Evolutionary conservation across 495 filamentous ascomycete species (phyloP), one percentile per base, ranked within the genome.

Genomic region (Penicillium tannophilum): DNA sequence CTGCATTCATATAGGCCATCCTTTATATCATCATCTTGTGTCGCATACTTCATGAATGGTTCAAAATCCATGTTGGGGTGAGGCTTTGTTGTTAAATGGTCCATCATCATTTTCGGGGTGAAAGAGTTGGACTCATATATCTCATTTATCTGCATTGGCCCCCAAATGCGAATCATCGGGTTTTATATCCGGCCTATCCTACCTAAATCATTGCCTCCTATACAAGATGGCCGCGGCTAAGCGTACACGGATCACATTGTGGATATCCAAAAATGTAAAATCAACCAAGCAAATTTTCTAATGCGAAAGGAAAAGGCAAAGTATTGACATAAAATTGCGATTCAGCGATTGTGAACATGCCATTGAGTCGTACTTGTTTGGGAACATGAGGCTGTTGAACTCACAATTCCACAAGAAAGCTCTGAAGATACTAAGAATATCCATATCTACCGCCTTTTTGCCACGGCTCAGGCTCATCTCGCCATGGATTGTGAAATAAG

Each of bases 401-500:
- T 49, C 26, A 49, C 24, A 49, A 17, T 23, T 42, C 36, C 2
- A 44, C 52, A 11, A 54, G 23, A 26, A 42, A 36, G 6, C 52
- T 36, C 3, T 12, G 20, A 14, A 36, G 23, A 61, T 72, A 67
- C 24, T 64, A 36, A 24, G 72, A 60, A 19, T 60, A 16, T 60
- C 52, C 20, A 55, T 39, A 9, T 60, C 63, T 6, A 70, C 46
- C 56, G 64, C 62, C 26, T 35, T 47, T 30, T 10, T 67, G 66
- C 68, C 71, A 73, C 2, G 62, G 59, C 7, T 59, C 47, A 24
- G 36, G 35, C 6, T 16, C 23, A 23, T 62, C 57, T 8, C 60
- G 55, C 58, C 64, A 74, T 42, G 72, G 65, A 1, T 65, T 62
- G 26, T 59, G 63, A 8, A 69, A 63, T 12, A 55, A 64, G 31